Conservation (phyloP, 2,329 filamentous ascomycete species). For the Zymoseptoria ardabiliae region DNA sequence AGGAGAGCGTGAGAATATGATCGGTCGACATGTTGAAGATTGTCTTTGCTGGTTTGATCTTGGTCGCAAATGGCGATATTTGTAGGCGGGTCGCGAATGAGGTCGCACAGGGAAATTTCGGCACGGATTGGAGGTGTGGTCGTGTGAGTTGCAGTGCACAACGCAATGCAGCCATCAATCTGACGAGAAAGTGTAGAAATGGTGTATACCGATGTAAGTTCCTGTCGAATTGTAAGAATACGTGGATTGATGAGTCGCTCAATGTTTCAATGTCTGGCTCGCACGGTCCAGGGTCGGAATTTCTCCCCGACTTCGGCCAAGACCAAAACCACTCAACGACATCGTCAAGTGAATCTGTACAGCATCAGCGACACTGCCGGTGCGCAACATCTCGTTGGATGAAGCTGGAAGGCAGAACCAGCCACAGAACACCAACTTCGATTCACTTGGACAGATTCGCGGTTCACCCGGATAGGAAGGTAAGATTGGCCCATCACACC, state of each 20-base stretch:
- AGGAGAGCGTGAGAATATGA: slow-evolving; percentile 73
- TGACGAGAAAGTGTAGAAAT: not conserved
- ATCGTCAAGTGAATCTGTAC: not conserved
- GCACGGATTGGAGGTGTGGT: not conserved
- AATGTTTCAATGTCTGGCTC: not conserved
- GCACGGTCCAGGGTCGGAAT: not conserved
- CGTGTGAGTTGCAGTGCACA: not conserved
- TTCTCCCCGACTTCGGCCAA: not conserved
- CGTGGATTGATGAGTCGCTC: not conserved
- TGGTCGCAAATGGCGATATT: slow-evolving; percentile 4
- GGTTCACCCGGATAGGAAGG: too few species aligned
- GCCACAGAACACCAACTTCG: too few species aligned
- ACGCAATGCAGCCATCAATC: slow-evolving; percentile 1
- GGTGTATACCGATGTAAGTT: not conserved
- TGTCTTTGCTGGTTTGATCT: not conserved
- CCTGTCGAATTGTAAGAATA: not conserved
- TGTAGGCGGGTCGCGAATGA: not conserved
- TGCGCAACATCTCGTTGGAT: too few species aligned
- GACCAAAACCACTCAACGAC: not conserved
- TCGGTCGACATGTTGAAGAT: slow-evolving; percentile 33
- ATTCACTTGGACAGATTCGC: too few species aligned
- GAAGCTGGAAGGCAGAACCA: too few species aligned
- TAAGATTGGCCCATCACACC: too few species aligned
- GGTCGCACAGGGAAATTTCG: not conserved
- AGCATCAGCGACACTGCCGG: too few species aligned